Percentiles rank a stretch among this genome's conserved stretches.
These are phyloP conservation scores for Theobroma grandiflorum DNA, from an alignment of 441 rosid genomes.

Conservation along the genomic window DNA sequence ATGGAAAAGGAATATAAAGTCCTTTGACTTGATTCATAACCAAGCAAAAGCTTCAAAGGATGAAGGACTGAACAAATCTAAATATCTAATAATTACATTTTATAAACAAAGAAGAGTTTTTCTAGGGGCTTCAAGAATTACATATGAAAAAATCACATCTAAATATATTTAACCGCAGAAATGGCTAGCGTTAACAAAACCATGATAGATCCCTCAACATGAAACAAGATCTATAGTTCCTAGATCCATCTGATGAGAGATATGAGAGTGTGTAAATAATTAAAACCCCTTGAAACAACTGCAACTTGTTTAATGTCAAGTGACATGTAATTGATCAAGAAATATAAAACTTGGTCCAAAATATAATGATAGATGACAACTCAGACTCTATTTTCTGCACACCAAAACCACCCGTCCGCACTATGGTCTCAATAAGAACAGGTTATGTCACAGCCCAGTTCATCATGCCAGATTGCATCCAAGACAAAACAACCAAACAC, in stretches of 20 bases:
- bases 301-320: not conserved
- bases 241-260: not conserved
- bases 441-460: not conserved
- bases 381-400: not conserved
- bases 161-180: not conserved
- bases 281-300: not conserved
- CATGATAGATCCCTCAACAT: constrained; percentile 7
- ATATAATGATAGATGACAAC: not conserved
- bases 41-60: not conserved
- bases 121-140: not conserved
- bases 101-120: not conserved
- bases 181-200: not conserved
- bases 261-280: not conserved
- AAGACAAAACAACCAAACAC: constrained; percentile 19
- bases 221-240: not conserved
- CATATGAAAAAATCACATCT: not conserved
- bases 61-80: not conserved
- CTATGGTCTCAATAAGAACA: not conserved
- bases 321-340: not conserved
- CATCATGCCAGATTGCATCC: constrained; percentile 12
- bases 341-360: constrained; percentile 9
- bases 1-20: not conserved
- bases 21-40: not conserved
- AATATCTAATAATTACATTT: not conserved
- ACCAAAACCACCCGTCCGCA: not conserved